Conservation (phyloP, 805 yeast species). For the Starmerella bombicola region DNA sequence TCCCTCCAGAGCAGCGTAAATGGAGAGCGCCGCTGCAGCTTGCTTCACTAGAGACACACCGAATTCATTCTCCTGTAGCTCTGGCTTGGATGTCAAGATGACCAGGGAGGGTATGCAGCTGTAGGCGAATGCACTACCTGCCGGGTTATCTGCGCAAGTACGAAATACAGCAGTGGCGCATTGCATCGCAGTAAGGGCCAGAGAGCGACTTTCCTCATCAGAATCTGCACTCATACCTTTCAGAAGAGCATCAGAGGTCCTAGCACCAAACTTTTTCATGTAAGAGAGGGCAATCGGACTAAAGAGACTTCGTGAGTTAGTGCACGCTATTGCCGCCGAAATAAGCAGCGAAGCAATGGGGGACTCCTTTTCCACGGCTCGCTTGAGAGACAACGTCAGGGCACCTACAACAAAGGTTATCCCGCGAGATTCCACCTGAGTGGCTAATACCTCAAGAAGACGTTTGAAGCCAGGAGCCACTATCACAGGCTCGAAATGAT, state of each 20-base stretch:
- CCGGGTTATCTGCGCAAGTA: conserved; percentile 4
- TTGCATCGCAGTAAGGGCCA: conserved; percentile 38
- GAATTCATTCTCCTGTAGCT: background rate
- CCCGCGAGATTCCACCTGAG: conserved; percentile 13
- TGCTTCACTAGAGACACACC: conserved; percentile 1
- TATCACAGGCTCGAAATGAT: conserved; percentile 31
- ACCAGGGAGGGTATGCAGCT: conserved; percentile 15
- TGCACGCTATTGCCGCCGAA: conserved; percentile 16
- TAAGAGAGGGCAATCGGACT: conserved; percentile 5
- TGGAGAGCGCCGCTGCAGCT: conserved; percentile 11
- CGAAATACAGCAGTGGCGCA: conserved; percentile 48
- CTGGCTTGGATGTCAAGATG: background rate
- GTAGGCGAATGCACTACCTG: conserved; percentile 16
- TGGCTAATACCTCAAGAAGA: conserved; percentile 26
- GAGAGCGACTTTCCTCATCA: background rate
- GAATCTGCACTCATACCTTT: background rate
- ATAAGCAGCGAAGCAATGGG: conserved; percentile 14
- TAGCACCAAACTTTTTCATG: conserved; percentile 9
- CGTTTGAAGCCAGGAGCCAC: conserved; percentile 43
- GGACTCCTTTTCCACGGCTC: conserved; percentile 12
- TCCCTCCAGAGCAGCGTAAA: conserved; percentile 16
- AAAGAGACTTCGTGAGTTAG: conserved; percentile 11
- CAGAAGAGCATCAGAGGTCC: conserved; percentile 21
- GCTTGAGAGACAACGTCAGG: conserved; percentile 13
- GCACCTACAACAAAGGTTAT: conserved; percentile 14